Base-by-base conservation (phyloP, 352 stramenopile species). In the Phytophthora nicotianae region DNA sequence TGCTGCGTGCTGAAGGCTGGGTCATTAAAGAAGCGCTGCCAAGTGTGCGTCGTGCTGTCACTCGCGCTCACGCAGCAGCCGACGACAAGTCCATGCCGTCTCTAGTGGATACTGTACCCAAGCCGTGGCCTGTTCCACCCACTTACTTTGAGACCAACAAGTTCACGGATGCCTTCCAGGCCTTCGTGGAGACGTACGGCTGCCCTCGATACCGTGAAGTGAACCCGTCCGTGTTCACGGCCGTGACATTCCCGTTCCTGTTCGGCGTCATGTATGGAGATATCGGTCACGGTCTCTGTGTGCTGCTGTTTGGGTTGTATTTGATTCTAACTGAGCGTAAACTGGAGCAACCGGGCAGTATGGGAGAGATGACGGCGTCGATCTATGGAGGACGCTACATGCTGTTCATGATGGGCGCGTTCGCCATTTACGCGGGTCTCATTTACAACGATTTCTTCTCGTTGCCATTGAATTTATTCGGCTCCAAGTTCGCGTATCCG, bases 381-480 rank as follows among this genome's bases (percentile, higher is more conserved):
- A 80, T 98, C 43, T 98, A 98, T 68, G 72, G 85, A 42, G 95
- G 90, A 29, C 94, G 98, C 32, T 99, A 99, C 86, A 99, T 99
- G 96, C 83, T 99, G 54, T 87, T 94, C 11, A 96, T 99, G 81
- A 99, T 99, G 98, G 97, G 97, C 35, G 95, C 97, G 43, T 99
- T 98, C 62, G 96, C 96, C 53, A 94, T 99, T 33, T 99, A 99
- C 70, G 91, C 91, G 46, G 98, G 98, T 48, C 80, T 99, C 40
- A 92, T 99, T 23, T 99, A 99, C 88, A 99, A 99, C 75, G 98
- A 99, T 75, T 98, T 97, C 62, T 99, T 99, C 72, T 98, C 97
- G 49, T 79, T 99, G 23, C 94, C 93, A 49, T 76, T 99, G 5
- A 97, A 99, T 68, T 73, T 99, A 9, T 99, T 99, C 72, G 93